Conservation (phyloP, 1,284 basidiomycete species). For the Schizophyllum amplum region DNA sequence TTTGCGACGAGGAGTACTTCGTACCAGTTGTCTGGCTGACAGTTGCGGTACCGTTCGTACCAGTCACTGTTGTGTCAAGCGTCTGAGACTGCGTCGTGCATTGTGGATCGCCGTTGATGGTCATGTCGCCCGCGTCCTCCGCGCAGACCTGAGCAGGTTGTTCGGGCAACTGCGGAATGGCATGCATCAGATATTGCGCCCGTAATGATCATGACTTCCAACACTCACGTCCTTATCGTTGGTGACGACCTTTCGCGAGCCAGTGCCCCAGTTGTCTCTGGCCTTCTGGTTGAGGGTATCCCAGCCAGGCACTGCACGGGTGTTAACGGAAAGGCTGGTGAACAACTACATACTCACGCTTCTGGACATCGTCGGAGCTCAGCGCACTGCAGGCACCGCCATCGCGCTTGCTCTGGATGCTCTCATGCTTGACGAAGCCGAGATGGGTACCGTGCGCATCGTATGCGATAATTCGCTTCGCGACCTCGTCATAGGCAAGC, state of each 20-base stretch:
- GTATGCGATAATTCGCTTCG: not conserved
- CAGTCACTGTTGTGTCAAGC: not conserved
- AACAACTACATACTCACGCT: not conserved
- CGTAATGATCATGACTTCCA: not conserved
- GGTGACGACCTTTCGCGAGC: constrained; percentile 6
- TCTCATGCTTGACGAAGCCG: not conserved
- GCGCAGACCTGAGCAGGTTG: not conserved
- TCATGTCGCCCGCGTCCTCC: not conserved
- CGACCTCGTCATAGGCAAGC: constrained; percentile 2
- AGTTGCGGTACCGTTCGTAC: constrained; percentile 2
- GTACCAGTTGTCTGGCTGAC: not conserved
- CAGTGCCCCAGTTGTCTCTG: constrained; percentile 7
- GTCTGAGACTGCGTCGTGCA: not conserved
- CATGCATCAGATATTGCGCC: not conserved
- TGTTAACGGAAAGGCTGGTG: not conserved
- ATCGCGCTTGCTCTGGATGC: not conserved
- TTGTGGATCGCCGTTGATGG: not conserved
- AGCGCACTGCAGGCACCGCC: constrained; percentile 1
- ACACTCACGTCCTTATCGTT: constrained; percentile 4
- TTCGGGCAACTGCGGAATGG: not conserved
- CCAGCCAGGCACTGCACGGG: constrained; percentile 6
- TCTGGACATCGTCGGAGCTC: constrained; percentile 5
- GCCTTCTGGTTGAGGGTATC: constrained; percentile 1
- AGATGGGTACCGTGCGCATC: not conserved
- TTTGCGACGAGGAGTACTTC: not conserved